Evolutionary conservation across 306 rosid species (phyloP), one percentile per base, ranked within the genome.

Genomic region (Sindora glabra): DNA sequence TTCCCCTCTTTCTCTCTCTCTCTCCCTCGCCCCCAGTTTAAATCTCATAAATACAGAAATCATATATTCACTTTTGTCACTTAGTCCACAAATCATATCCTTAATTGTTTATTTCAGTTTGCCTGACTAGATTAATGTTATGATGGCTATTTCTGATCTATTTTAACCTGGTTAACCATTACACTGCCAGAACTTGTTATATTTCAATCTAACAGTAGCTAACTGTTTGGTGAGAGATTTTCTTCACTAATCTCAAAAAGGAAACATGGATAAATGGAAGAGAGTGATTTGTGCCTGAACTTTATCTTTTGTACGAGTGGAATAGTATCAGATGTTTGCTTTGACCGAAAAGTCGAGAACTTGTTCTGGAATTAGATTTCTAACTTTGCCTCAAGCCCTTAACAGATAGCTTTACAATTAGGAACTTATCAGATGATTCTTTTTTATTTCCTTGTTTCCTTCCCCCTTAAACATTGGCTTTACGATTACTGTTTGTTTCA

Each of bases 351-450:
- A 42, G 34, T 13, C 26, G 39, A 26, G 25, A 51, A 18, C 21
- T 18, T 39, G 45, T 29, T 48, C 8, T 62, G 33, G 25, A 63
- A 33, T 69, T 63, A 47, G 19, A 56, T 66, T 62, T 47, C 50
- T 62, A 53, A 29, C 38, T 64, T 38, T 67, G 18, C 24, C 34
- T 61, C 25, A 23, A 69, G 40, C 36, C 32, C 44, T 62, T 22
- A 15, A 23, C 4, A 19, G 0, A 48, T n/a, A 48, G 37, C 8
- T 34, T 56, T 26, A 16, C 18, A 8, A 27, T 32, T 22, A 45
- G 34, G 46, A 11, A 8, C 5, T 19, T 42, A 7, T 65, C 6
- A 13, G 54, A 18, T 56, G 50, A 39, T 21, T 48, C 53, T 30
- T 59, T 32, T 50, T n/a, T 33, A 17, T 16, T n/a, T n/a, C n/a